Evolutionary conservation across 306 rosid genomes (phyloP).

Genomic region (Pterocarpus macrocarpus): DNA sequence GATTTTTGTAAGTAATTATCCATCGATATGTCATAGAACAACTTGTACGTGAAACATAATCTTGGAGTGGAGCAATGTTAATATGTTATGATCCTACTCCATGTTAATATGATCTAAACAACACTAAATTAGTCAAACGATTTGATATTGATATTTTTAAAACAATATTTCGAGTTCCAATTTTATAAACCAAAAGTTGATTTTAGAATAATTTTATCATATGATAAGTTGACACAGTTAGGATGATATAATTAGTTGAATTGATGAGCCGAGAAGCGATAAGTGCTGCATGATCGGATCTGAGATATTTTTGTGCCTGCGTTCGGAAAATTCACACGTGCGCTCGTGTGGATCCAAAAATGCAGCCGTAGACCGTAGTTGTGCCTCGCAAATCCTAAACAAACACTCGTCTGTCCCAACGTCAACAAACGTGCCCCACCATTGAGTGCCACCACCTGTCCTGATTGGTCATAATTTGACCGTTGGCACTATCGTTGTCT

Average conservation of each 20-base stretch:
- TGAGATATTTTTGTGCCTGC: neutral
- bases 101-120: no score
- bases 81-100: neutral
- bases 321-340: neutral
- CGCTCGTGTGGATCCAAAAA: neutral
- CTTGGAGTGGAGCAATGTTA: no score
- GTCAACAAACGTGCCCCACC: conserved; percentile 13
- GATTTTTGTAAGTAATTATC: neutral
- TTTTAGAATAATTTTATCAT: no score
- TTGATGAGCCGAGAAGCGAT: neutral
- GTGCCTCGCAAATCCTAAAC: neutral
- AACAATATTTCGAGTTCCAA: no score
- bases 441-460: neutral
- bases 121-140: no score
- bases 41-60: no score
- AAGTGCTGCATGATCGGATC: neutral
- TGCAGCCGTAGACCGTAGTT: neutral
- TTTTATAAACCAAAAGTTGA: no score
- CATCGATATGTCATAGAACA: neutral
- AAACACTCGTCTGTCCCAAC: neutral
- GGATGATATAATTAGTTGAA: no score
- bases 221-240: no score
- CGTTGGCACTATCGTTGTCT: neutral
- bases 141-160: no score
- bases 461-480: neutral